Conservation (phyloP, 2,329 filamentous ascomycete species). For the Colletotrichum limetticola region DNA sequence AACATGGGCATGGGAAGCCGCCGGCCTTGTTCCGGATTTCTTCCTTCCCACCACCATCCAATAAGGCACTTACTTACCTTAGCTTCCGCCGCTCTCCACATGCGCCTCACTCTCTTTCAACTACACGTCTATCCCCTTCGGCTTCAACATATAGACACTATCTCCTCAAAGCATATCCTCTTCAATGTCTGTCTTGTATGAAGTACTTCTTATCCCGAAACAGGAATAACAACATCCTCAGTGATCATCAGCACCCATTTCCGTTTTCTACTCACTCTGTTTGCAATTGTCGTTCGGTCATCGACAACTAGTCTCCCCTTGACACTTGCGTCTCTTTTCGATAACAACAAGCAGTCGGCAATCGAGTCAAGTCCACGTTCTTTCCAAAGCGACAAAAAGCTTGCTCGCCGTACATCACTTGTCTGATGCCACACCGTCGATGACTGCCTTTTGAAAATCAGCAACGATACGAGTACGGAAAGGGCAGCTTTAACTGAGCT, state of each 20-base stretch:
- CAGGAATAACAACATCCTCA: background rate
- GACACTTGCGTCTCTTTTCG: background rate
- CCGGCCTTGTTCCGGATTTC: background rate
- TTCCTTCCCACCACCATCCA: background rate
- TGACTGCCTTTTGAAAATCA: background rate
- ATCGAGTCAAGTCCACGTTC: background rate
- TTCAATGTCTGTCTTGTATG: background rate
- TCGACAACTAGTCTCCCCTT: background rate
- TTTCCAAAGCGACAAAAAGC: background rate
- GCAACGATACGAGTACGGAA: background rate
- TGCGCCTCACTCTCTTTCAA: slow-evolving; percentile 7
- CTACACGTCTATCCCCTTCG: background rate
- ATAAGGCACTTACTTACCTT: background rate
- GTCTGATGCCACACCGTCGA: background rate
- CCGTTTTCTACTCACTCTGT: background rate
- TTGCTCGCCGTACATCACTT: background rate
- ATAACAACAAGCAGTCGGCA: background rate
- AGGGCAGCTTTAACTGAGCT: too few relatives aligned
- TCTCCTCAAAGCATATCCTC: too few relatives aligned
- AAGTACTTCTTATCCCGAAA: background rate
- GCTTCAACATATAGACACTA: background rate
- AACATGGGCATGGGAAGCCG: background rate
- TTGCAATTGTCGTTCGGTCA: background rate
- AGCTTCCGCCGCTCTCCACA: slow-evolving; percentile 23
- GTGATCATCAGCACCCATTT: background rate